Evolutionary conservation across 2,329 filamentous ascomycete species (phyloP).

Genomic region (Beauveria rudraprayagi): DNA sequence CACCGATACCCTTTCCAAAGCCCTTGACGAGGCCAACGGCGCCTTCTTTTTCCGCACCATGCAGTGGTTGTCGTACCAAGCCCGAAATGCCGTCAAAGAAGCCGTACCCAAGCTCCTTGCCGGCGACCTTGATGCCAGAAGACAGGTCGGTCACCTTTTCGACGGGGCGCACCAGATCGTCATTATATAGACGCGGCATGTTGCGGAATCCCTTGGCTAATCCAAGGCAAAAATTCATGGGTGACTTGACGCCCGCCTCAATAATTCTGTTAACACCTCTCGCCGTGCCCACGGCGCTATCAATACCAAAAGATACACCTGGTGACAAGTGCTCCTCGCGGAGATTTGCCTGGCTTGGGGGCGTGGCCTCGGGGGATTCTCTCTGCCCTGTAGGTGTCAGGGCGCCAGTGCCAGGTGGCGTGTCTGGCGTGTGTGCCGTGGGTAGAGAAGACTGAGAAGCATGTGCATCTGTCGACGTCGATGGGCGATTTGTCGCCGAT

Average conservation of each 20-base stretch:
- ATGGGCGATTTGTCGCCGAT: no score
- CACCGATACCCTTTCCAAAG: slow-evolving; percentile 75
- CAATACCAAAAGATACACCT: slow-evolving; percentile 26
- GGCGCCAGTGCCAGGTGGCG: not conserved
- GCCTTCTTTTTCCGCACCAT: slow-evolving; percentile 44
- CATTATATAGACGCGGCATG: slow-evolving; percentile 75
- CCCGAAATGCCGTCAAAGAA: slow-evolving; percentile 78
- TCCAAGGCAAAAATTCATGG: slow-evolving; percentile 77
- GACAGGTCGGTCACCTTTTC: slow-evolving; percentile 72
- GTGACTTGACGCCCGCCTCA: slow-evolving; percentile 66
- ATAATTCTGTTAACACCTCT: slow-evolving; percentile 66
- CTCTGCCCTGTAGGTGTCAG: not conserved
- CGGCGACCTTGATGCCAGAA: slow-evolving; percentile 68
- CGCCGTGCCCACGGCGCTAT: slow-evolving; percentile 56
- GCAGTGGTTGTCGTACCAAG: slow-evolving; percentile 67
- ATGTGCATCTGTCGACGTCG: not conserved
- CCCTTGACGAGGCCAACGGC: slow-evolving; percentile 63
- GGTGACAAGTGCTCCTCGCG: slow-evolving; percentile 4
- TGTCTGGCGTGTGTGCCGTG: not conserved
- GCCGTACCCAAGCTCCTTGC: slow-evolving; percentile 69
- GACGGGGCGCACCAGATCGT: slow-evolving; percentile 68
- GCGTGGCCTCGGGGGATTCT: not conserved
- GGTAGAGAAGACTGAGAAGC: not conserved
- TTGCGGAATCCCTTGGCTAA: slow-evolving; percentile 85
- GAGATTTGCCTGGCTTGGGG: not conserved